These are phyloP conservation scores for Pseudogymnoascus sp. DNA, from an alignment of 2,329 filamentous ascomycete species.

Conservation along the genomic window DNA sequence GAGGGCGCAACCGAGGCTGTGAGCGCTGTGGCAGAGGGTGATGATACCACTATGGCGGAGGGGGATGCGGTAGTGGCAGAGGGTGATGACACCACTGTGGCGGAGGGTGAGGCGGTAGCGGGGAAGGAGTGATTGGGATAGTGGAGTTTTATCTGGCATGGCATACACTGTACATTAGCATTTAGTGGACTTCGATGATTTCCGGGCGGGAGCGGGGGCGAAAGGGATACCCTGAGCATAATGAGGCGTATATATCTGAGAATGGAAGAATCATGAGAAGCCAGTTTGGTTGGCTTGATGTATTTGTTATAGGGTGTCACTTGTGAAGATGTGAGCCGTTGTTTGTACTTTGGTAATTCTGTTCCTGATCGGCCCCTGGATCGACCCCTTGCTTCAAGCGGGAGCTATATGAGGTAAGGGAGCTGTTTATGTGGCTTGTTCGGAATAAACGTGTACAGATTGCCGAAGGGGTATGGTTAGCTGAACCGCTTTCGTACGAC, in stretches of 20 bases:
- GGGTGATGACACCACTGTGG: not conserved
- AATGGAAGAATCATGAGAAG: not conserved
- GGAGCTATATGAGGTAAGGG: not conserved
- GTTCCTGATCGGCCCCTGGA: not conserved
- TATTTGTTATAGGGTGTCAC: not conserved
- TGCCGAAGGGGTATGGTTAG: not conserved
- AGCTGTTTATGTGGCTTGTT: not conserved
- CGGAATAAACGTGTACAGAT: not conserved
- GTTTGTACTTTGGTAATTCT: not conserved
- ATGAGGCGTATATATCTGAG: not conserved
- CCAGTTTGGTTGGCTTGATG: not conserved
- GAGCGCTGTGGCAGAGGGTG: not conserved
- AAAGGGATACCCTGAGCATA: constrained; percentile 1
- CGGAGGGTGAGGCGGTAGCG: not conserved
- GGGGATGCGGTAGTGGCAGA: not conserved
- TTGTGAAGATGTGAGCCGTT: not conserved
- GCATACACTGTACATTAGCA: constrained; percentile 5
- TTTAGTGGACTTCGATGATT: constrained; percentile 1
- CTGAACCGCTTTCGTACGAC: not conserved
- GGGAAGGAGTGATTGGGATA: not conserved
- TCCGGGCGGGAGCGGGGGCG: not conserved
- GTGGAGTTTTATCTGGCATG: not conserved
- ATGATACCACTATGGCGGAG: not conserved
- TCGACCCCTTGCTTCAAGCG: not conserved
- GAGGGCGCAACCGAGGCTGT: not conserved